Percentiles rank a stretch among this genome's conserved stretches.
Evolutionary conservation across 768 basidiomycete genomes (phyloP).

Genomic region (Tylopilus felleus): DNA sequence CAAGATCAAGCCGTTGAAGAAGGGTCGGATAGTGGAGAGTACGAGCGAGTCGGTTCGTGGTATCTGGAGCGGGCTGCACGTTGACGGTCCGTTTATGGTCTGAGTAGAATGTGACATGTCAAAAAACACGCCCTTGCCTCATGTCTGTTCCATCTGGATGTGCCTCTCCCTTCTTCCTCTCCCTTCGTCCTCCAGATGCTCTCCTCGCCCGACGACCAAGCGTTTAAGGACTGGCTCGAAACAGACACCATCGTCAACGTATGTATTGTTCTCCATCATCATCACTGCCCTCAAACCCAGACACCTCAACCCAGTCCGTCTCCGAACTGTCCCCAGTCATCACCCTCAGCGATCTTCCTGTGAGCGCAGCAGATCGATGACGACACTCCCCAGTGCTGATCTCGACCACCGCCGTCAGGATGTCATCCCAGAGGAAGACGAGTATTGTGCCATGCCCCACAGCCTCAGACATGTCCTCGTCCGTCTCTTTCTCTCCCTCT

Average conservation of each 20-base stretch:
- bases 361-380: conserved; percentile 24
- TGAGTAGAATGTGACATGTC: conserved; percentile 26
- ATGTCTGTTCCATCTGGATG: conserved; percentile 12
- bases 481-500: conserved; percentile 5
- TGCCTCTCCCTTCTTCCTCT: background rate
- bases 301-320: background rate
- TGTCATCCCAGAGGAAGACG: conserved; percentile 27
- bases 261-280: background rate
- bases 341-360: conserved; percentile 23
- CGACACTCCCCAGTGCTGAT: conserved; percentile 21
- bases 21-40: conserved; percentile 63
- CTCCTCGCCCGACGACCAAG: conserved; percentile 5
- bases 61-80: conserved; percentile 88
- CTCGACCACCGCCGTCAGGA: conserved; percentile 22
- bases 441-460: conserved; percentile 28
- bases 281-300: background rate
- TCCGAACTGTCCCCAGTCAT: background rate
- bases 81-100: conserved; percentile 62
- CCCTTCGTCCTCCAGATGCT: conserved; percentile 1
- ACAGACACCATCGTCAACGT: conserved; percentile 30
- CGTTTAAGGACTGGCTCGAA: conserved; percentile 13
- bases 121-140: conserved; percentile 34
- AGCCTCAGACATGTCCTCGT: conserved; percentile 31
- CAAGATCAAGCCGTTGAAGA: conserved; percentile 79
- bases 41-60: conserved; percentile 78